Evolutionary conservation across 2,329 filamentous ascomycete species (phyloP), one percentile per base, ranked within the genome.

Genomic region (Sodiomyces alkalinus): DNA sequence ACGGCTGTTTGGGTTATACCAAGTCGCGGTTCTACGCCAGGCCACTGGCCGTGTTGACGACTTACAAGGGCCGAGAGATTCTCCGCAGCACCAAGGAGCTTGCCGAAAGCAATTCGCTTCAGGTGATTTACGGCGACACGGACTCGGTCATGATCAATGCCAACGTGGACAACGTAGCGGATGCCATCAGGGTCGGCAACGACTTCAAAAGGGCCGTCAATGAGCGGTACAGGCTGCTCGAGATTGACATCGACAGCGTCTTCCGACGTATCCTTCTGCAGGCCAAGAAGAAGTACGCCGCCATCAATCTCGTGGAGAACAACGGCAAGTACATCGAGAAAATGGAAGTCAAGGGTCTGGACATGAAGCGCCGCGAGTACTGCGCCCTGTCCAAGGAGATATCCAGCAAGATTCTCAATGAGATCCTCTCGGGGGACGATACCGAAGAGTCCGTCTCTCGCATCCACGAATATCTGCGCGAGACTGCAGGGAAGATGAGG

Each of bases 111-210:
- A 86, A 80, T 41, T 77, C 85, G 34, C 68, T 98, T 17, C 80
- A 90, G 45, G 90, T 98, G 50, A 96, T 98, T 38, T 98, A 98
- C 44, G 90, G 90, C 59, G 90, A 98, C 55, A 98, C 90, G 9
- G 90, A 98, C 55, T 98, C 90, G 7, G 90, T 98, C 56, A 98
- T 98, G 90, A 96, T 98, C 62, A 98, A 98, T 47, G 92, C 90
- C 38, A 96, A 96, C 46, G 85, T 90, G 31, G 82, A 94, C 53
- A 92, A 80, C 40, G 80, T 96, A 17, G 74, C 80, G 18, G 85
- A 92, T 44, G 90, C 90, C 2, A 60, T 94, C 42, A 86, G 80
- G 47, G 80, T 98, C 28, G 92, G 90, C 32, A 76, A 83, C 24
- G 83, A 96, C 37, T 96, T 98, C 65, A 96, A 94, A 58, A 78